Conservation (phyloP, 108 stramenopile species). For the Nannochloropsis oceanica region DNA sequence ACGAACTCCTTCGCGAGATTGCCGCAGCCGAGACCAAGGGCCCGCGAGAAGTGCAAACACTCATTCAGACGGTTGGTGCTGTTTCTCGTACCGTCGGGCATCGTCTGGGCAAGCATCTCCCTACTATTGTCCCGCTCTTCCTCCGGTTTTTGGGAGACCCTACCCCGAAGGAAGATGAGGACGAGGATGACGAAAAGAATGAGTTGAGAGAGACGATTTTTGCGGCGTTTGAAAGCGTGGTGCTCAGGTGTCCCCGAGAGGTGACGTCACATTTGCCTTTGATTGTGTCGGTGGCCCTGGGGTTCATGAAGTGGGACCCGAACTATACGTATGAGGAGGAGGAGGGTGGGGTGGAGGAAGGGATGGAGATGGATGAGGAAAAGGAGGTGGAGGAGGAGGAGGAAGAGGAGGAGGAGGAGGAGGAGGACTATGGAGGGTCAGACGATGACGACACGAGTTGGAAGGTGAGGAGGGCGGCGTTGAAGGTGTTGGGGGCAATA, state of each 20-base stretch:
- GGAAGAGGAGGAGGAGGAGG: conserved; percentile 35
- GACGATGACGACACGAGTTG: conserved; percentile 93
- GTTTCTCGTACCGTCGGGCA: conserved; percentile 45
- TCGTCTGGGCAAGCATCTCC: conserved; percentile 58
- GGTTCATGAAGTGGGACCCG: conserved; percentile 86
- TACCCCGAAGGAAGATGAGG: conserved; percentile 39
- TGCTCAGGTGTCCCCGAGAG: conserved; percentile 78
- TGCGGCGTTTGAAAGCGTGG: conserved; percentile 62
- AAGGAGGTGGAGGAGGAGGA: conserved; percentile 35
- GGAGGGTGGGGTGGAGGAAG: conserved; percentile 47
- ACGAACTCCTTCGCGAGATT: conserved; percentile 50
- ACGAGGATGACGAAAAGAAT: conserved; percentile 19
- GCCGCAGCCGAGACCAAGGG: conserved; percentile 24
- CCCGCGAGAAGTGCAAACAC: not conserved
- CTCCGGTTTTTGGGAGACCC: conserved; percentile 65
- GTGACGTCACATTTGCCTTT: conserved; percentile 61
- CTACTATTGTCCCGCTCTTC: conserved; percentile 82
- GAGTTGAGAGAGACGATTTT: not conserved
- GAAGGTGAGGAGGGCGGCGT: conserved; percentile 51
- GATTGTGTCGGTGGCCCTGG: conserved; percentile 43
- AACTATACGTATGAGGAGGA: conserved; percentile 86
- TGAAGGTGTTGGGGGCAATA: conserved; percentile 35
- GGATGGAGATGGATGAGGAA: conserved; percentile 22
- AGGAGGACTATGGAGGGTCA: conserved; percentile 52
- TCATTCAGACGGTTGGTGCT: conserved; percentile 73